phyloP scores from a whole-genome alignment of 2,329 filamentous ascomycete species.

The Endoconidiophora laricicola region DNA sequence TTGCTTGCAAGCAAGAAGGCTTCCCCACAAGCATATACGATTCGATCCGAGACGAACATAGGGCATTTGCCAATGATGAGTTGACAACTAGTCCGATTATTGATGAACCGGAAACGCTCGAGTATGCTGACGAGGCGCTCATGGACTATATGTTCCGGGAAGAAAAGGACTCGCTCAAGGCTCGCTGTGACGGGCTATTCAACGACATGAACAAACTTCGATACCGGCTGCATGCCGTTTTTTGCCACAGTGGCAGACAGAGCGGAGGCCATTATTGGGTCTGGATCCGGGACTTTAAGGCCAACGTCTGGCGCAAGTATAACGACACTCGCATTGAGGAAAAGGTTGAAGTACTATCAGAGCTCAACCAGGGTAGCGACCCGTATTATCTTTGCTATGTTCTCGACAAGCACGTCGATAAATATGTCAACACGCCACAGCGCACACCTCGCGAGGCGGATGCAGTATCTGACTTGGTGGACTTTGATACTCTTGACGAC shows the following conservation, averaged over 20 bases:
- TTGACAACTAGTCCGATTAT: not conserved
- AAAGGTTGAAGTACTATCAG: conserved; percentile 53
- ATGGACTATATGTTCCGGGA: conserved; percentile 19
- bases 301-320: conserved; percentile 73
- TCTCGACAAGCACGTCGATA: conserved; percentile 44
- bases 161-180: conserved; percentile 22
- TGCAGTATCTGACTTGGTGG: not conserved
- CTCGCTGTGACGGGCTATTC: conserved; percentile 34
- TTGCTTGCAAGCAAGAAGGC: conserved; percentile 9
- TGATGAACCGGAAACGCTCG: not conserved
- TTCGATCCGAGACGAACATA: not conserved
- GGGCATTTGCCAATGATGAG: not conserved
- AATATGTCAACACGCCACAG: conserved; percentile 31
- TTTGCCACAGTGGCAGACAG: conserved; percentile 67
- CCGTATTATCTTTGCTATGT: conserved; percentile 77
- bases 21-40: not conserved
- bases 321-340: conserved; percentile 67
- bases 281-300: conserved; percentile 78
- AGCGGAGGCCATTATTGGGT: conserved; percentile 88
- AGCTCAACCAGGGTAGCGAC: conserved; percentile 51
- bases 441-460: conserved; percentile 16
- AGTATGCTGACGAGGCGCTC: not conserved
- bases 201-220: conserved; percentile 44
- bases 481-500: conserved; percentile 6
- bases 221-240: conserved; percentile 79